Conservation (phyloP, 2,329 filamentous ascomycete genomes). For the Laburnicola sp. region DNA sequence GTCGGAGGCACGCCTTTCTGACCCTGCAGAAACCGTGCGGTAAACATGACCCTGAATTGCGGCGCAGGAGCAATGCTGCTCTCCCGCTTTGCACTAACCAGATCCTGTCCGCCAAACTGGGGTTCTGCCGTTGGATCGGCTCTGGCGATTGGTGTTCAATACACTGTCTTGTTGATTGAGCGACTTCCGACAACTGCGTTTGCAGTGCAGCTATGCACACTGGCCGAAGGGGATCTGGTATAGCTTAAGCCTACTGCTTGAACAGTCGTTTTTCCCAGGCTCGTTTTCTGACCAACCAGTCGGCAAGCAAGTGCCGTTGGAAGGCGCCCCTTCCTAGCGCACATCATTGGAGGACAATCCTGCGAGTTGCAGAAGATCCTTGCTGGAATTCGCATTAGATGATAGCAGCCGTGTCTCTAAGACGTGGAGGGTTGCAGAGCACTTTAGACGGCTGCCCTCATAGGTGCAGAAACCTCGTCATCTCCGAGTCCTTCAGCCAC, state of each 20-base stretch:
- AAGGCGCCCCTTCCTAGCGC: neutral
- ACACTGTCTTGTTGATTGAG: neutral
- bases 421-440: neutral
- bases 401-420: neutral
- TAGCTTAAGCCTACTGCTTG: neutral
- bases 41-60: conserved; percentile 5
- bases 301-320: neutral
- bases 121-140: neutral
- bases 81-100: conserved; percentile 7
- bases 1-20: conserved; percentile 3
- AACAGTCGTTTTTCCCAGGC: neutral
- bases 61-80: conserved; percentile 5
- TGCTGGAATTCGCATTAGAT: neutral
- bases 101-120: conserved; percentile 1
- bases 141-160: conserved; percentile 5
- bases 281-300: neutral
- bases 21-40: conserved; percentile 4
- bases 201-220: neutral
- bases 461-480: neutral
- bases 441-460: neutral
- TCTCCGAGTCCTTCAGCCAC: neutral
- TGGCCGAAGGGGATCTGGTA: neutral
- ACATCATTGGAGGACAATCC: neutral
- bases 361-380: neutral
- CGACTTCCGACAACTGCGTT: neutral